Base-by-base conservation (phyloP, 2,329 filamentous ascomycete species). In the Amauroascus niger region DNA sequence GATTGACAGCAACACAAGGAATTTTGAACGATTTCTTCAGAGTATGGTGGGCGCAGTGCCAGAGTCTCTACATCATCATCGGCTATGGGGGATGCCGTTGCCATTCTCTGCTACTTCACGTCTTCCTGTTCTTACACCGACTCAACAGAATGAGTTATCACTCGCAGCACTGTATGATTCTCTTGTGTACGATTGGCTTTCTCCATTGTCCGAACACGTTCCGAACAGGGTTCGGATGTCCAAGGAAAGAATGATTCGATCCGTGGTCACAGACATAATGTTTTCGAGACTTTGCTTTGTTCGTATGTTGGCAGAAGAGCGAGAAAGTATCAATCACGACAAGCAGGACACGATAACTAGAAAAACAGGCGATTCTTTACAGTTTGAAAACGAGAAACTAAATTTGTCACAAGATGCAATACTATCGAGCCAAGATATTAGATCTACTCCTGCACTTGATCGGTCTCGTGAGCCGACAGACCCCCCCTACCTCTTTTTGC, bases 221-320 rank as follows among this genome's bases (percentile, higher is more conserved):
- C 67, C 70, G 6, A 63, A 63, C n/a, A 63, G 61, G 37, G 64
- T 67, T n/a, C 62, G 70, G 33, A 63, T 70, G 1, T 60, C 61
- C 45, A 73, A 72, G 56, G 70, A 72, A 53, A 68, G 61, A 55
- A 54, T 64, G 8, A 67, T 72, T 44, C 64, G 70, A 39, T 61
- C 59, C 4, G 54, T 72, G 45, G 62, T 67, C 20, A 64, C 64
- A 13, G 69, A 73, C 53, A 55, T 73, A n/a, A 59, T 63, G 24
- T 53, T 72, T 18, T 62, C 69, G 49, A 62, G 63, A n/a, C 57
- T 71, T 5, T 41, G 22, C 28, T 33, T 53, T 32, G 49, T 52
- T 18, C 30, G 3, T 35, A 28, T 20, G 7, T 3, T 13, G 16
- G 18, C 28, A 14, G 33, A 39, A 9, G 32, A 22, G 6, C 11